Percentiles rank a stretch among this genome's conserved stretches.
Conservation (phyloP, 2,329 filamentous ascomycete species). For the Cladophialophora exuberans region DNA sequence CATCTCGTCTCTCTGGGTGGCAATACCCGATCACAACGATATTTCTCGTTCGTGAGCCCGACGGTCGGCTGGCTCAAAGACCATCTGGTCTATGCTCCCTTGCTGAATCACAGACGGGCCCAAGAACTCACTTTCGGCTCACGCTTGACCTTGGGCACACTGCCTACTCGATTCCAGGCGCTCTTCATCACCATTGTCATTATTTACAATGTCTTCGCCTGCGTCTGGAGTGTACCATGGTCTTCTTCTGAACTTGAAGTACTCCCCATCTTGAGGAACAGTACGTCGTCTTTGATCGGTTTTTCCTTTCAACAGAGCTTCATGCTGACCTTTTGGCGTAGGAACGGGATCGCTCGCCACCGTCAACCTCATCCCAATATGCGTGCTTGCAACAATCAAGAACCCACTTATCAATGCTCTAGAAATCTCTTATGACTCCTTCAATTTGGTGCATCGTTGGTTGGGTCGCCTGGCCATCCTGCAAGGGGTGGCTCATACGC, state of each 20-base stretch:
- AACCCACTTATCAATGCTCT: constrained; percentile 47
- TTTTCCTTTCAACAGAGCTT: neutral
- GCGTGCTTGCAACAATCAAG: constrained; percentile 46
- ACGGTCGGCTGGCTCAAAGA: constrained; percentile 70
- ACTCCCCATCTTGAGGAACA: constrained; percentile 46
- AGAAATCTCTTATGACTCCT: constrained; percentile 47
- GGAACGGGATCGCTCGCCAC: constrained; percentile 43
- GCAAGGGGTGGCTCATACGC: constrained; percentile 70
- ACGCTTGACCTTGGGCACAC: constrained; percentile 48
- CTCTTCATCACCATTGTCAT: constrained; percentile 46
- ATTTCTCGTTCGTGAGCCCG: constrained; percentile 65
- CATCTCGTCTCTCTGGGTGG: constrained; percentile 72
- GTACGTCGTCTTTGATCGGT: constrained; percentile 22
- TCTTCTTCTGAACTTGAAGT: constrained; percentile 38
- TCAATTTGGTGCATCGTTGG: constrained; percentile 74
- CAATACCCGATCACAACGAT: constrained; percentile 69
- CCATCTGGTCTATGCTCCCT: constrained; percentile 59
- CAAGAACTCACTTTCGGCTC: constrained; percentile 48
- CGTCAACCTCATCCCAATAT: constrained; percentile 47
- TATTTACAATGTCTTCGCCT: constrained; percentile 52
- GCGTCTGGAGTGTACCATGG: constrained; percentile 51
- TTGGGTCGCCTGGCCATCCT: constrained; percentile 72
- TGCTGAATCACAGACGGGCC: constrained; percentile 49
- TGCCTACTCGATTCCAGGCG: constrained; percentile 51
- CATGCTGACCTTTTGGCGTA: neutral